phyloP scores from a whole-genome alignment of 345 rosid species.

The Ceriops zippeliana region DNA sequence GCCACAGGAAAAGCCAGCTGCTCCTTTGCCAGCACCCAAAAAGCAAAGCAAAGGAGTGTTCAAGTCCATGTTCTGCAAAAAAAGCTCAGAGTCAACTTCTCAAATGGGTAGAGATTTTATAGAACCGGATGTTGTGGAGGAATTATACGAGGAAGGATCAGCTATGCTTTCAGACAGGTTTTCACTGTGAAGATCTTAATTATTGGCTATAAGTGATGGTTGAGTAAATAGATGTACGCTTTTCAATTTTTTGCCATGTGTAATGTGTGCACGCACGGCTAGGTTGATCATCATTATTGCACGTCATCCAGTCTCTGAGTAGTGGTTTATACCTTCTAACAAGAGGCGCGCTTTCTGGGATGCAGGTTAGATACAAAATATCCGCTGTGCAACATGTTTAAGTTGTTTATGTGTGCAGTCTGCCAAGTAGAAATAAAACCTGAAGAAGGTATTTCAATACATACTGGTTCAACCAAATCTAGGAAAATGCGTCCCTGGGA shows the following conservation, averaged over 20 bases:
- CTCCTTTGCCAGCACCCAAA: slow-evolving; percentile 62
- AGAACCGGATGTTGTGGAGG: slow-evolving; percentile 86
- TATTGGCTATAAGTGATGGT: slow-evolving; percentile 2
- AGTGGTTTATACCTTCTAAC: slow-evolving; percentile 16
- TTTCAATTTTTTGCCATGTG: neutral
- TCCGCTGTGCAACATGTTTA: slow-evolving; percentile 95
- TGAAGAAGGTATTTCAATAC: slow-evolving; percentile 92
- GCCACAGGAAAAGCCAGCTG: slow-evolving; percentile 71
- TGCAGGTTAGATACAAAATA: slow-evolving; percentile 94
- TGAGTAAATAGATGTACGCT: neutral
- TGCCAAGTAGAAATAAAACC: slow-evolving; percentile 99
- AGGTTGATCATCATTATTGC: neutral
- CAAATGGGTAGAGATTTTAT: slow-evolving; percentile 55
- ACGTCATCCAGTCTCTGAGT: neutral
- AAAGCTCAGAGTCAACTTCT: slow-evolving; percentile 68
- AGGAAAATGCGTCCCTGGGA: slow-evolving; percentile 90
- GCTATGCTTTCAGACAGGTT: slow-evolving; percentile 98
- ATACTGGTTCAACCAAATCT: slow-evolving; percentile 56
- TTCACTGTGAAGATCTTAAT: slow-evolving; percentile 30
- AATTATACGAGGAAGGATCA: slow-evolving; percentile 90
- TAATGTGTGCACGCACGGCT: neutral
- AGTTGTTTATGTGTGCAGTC: slow-evolving; percentile 94
- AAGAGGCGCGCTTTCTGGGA: slow-evolving; percentile 1
- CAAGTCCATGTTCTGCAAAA: slow-evolving; percentile 84
- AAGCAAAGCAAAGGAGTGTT: slow-evolving; percentile 79